These are phyloP conservation scores for barrel medic (Medicago truncatula) DNA, from an alignment of 306 rosid genomes.

Conservation along the genomic window MtrunA17r5.0-ANR NC_053048.1:21354001-21354500, in stretches of 20 bases:
- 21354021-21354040: constrained; percentile 80
- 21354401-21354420: constrained; percentile 74
- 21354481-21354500: constrained; percentile 72
- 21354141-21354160: constrained; percentile 70
- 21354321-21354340: constrained; percentile 85
- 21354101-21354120: constrained; percentile 84
- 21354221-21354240: constrained; percentile 78
- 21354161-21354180: constrained; percentile 81
- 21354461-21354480: constrained; percentile 79
- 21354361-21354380: constrained; percentile 81
- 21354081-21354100: constrained; percentile 73
- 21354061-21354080: constrained; percentile 76
- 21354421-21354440: constrained; percentile 72
- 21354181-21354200: constrained; percentile 80
- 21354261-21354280: constrained; percentile 77
- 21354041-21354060: constrained; percentile 83
- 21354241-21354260: constrained; percentile 86
- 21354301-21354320: constrained; percentile 82
- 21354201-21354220: constrained; percentile 81
- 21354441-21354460: constrained; percentile 76
- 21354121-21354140: constrained; percentile 60
- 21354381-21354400: constrained; percentile 78
- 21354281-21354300: constrained; percentile 70
- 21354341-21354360: constrained; percentile 77
- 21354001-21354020: constrained; percentile 77